Percentiles rank a stretch among this genome's conserved stretches.
These are phyloP conservation scores for Dryas alaskensis DNA, from an alignment of 306 rosid species.

Conservation along the genomic window DNA sequence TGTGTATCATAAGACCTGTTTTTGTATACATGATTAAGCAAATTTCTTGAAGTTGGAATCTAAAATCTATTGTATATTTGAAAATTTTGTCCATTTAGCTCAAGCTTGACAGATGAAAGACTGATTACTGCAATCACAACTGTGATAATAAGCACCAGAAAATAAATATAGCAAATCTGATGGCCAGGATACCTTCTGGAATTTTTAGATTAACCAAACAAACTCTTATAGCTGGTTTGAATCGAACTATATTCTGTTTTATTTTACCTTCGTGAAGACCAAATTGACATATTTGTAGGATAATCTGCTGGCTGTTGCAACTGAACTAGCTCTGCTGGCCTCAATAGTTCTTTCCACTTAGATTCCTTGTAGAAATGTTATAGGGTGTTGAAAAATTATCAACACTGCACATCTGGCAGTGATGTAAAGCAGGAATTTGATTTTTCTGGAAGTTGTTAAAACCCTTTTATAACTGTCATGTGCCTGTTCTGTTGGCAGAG, in stretches of 20 bases:
- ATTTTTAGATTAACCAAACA: neutral
- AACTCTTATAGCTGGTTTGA: neutral
- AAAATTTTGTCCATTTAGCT: neutral
- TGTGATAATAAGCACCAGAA: neutral
- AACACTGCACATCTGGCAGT: neutral
- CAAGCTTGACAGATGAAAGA: neutral
- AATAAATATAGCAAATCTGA: neutral
- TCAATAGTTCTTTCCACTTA: neutral
- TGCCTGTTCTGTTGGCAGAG: slow-evolving; percentile 1
- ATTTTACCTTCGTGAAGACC: neutral
- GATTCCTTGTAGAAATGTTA: neutral
- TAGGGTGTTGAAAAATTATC: neutral
- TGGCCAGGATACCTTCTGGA: neutral
- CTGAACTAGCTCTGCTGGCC: slow-evolving; percentile 1
- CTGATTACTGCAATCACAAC: neutral
- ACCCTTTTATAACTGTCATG: neutral
- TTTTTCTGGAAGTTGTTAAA: neutral
- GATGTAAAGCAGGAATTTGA: neutral
- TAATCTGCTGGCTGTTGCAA: neutral
- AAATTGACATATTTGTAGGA: neutral
- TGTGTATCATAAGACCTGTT: too few relatives aligned
- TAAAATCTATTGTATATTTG: neutral
- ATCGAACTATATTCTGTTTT: neutral
- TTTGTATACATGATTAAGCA: neutral
- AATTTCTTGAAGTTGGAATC: slow-evolving; percentile 1